Evolutionary conservation across 169 alveolate species (phyloP).

Genomic region (Besnoitia besnoiti): DNA sequence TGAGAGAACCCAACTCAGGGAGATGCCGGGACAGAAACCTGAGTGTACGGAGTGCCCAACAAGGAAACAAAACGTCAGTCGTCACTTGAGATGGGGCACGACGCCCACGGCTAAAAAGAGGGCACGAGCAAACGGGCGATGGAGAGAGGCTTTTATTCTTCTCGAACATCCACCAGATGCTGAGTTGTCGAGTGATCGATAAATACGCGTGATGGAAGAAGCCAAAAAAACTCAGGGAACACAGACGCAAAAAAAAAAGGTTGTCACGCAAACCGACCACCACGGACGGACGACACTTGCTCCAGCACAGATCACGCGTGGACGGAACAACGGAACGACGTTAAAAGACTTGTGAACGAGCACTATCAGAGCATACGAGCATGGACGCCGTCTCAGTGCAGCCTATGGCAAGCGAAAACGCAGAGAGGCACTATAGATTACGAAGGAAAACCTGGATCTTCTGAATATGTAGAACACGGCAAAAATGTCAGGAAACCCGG

Average conservation of each 20-base stretch:
- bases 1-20: too few relatives aligned
- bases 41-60: too few relatives aligned
- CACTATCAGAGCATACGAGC: not conserved
- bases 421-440: not conserved
- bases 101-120: too few relatives aligned
- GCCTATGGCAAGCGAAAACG: not conserved
- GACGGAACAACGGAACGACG: not conserved
- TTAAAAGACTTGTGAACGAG: not conserved
- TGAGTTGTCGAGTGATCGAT: too few relatives aligned
- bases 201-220: not conserved
- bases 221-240: not conserved
- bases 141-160: too few relatives aligned
- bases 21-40: too few relatives aligned
- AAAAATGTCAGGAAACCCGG: not conserved
- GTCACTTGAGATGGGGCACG: too few relatives aligned
- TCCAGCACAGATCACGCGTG: not conserved
- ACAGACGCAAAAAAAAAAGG: not conserved
- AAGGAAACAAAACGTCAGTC: too few relatives aligned
- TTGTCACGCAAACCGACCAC: too few relatives aligned
- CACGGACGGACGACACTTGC: not conserved
- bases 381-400: not conserved
- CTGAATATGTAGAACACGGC: not conserved
- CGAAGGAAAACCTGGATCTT: not conserved
- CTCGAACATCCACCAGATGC: too few relatives aligned
- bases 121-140: too few relatives aligned